phyloP scores from a whole-genome alignment of 1,284 basidiomycete species.

The Rhodofomes roseus region DNA sequence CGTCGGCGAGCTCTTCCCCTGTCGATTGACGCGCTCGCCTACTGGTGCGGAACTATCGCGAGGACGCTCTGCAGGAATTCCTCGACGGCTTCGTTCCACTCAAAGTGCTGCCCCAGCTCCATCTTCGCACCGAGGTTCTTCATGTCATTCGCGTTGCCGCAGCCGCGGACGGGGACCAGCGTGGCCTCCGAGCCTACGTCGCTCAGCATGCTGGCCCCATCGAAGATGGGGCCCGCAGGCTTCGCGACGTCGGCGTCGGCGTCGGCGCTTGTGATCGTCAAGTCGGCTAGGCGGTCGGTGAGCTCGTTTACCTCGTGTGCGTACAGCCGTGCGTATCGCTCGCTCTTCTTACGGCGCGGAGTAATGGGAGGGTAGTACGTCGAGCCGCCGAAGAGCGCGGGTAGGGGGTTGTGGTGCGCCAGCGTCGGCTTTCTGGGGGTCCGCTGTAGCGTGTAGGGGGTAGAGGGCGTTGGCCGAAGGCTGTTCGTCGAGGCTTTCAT shows the following conservation, averaged over 20 bases:
- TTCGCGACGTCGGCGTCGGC: background rate
- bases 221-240: background rate
- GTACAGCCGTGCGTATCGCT: background rate
- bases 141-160: no score
- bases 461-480: background rate
- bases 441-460: background rate
- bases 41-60: background rate
- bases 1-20: background rate
- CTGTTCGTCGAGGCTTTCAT: background rate
- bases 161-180: background rate
- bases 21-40: no score
- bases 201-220: background rate
- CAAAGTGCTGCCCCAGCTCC: no score
- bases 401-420: background rate
- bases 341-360: background rate
- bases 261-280: background rate
- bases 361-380: background rate
- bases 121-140: background rate
- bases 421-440: background rate
- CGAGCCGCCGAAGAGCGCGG: background rate
- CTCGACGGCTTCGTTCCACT: background rate
- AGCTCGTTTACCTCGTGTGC: background rate
- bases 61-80: background rate
- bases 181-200: background rate
- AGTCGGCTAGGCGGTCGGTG: background rate